Conservation (phyloP, 169 alveolate genomes). For the Eimeria necatrix region DNA sequence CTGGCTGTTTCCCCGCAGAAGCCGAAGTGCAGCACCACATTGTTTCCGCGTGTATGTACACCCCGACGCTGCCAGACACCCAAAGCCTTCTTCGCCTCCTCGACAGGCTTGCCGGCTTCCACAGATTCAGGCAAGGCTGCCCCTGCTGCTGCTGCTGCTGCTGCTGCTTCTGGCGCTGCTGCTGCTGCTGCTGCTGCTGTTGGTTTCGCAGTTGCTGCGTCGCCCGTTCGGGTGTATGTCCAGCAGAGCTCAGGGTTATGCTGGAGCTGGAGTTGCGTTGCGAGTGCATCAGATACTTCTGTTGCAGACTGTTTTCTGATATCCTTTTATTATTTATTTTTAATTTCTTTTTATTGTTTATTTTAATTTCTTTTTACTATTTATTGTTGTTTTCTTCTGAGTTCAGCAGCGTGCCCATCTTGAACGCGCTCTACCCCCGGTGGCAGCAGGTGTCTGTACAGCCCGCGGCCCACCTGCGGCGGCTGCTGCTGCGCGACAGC, state of each 20-base stretch:
- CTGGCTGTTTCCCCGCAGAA: conserved; percentile 8
- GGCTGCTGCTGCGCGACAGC: conserved; percentile 22
- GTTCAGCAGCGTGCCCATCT: conserved; percentile 17
- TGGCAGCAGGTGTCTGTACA: conserved; percentile 42
- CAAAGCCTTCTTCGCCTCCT: neutral
- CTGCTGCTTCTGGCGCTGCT: neutral
- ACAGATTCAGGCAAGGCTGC: neutral
- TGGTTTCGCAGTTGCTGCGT: neutral
- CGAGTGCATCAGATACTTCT: neutral
- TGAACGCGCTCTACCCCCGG: neutral
- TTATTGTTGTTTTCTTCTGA: neutral
- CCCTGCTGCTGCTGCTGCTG: neutral
- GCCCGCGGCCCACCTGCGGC: conserved; percentile 8
- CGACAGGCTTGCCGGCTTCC: neutral
- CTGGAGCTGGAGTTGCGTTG: neutral
- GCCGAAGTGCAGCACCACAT: neutral
- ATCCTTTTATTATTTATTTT: too few species aligned
- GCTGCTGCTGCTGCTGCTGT: neutral
- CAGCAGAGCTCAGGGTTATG: neutral
- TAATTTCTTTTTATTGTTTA: too few species aligned
- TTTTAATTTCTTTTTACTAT: neutral
- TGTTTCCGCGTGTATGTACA: conserved; percentile 5
- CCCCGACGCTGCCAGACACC: conserved; percentile 2
- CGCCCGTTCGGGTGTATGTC: too few species aligned
- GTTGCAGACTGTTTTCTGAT: too few species aligned